These are phyloP conservation scores for Cryptococcus floricola DNA, from an alignment of 1,284 basidiomycete genomes.

Conservation along the genomic window DNA sequence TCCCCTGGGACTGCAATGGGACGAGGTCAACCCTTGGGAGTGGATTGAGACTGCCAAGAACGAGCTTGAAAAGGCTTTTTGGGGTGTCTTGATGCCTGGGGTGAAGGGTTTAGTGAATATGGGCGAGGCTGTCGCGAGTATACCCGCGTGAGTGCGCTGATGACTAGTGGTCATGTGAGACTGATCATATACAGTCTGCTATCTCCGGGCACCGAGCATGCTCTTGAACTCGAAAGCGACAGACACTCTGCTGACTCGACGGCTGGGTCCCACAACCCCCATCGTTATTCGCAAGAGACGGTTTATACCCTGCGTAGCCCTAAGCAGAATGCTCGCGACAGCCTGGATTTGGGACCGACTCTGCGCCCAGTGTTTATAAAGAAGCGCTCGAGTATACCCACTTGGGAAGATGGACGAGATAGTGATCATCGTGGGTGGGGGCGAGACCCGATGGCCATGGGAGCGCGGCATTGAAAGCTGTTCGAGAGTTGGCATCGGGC, in stretches of 20 bases:
- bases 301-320: slow-evolving; percentile 13
- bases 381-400: slow-evolving; percentile 11
- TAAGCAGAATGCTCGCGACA: not conserved
- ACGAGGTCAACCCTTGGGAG: slow-evolving; percentile 7
- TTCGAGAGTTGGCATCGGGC: not conserved
- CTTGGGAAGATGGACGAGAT: not conserved
- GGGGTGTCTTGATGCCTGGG: slow-evolving; percentile 15
- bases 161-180: not conserved
- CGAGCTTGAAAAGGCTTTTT: slow-evolving; percentile 12
- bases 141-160: not conserved
- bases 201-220: not conserved
- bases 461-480: slow-evolving; percentile 2
- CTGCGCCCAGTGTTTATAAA: slow-evolving; percentile 7
- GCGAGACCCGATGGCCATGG: slow-evolving; percentile 4
- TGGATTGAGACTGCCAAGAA: slow-evolving; percentile 6
- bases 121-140: not conserved
- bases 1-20: not conserved
- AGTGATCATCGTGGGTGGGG: slow-evolving; percentile 4
- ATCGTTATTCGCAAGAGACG: slow-evolving; percentile 13
- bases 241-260: not conserved
- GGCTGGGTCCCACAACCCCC: not conserved
- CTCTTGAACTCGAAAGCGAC: not conserved
- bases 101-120: slow-evolving; percentile 5
- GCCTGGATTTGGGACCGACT: slow-evolving; percentile 8
- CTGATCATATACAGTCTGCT: not conserved